Percentiles rank a stretch among this genome's conserved stretches.
Conservation (phyloP, 1,139 yeast genomes). For the Saccharomyces hybrid region DNA sequence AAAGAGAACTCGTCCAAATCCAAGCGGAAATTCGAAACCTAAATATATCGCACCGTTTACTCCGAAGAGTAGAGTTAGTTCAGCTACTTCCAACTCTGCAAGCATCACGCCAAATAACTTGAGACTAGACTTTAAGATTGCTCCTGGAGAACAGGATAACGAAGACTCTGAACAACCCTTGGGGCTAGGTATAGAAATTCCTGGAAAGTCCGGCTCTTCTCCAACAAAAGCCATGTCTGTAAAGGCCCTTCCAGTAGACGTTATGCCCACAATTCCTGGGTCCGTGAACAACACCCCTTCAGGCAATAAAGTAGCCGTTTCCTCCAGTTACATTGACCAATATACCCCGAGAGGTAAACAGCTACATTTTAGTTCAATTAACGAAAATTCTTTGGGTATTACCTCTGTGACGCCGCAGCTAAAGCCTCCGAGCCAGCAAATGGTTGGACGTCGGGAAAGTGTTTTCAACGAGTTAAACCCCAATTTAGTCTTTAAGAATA, state of each 20-base stretch:
- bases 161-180: constrained; percentile 2
- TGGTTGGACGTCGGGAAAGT: not conserved
- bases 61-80: constrained; percentile 4
- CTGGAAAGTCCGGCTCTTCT: not conserved
- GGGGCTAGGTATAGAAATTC: constrained; percentile 5
- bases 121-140: constrained; percentile 4
- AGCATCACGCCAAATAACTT: not conserved
- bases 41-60: constrained; percentile 2
- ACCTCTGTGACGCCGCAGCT: constrained; percentile 12
- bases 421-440: constrained; percentile 7
- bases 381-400: constrained; percentile 9
- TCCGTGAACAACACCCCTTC: constrained; percentile 21
- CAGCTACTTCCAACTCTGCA: not conserved
- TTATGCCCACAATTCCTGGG: constrained; percentile 24
- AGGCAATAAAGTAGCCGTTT: constrained; percentile 13
- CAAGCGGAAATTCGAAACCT: not conserved
- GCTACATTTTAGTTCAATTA: not conserved
- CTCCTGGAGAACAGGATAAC: not conserved
- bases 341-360: constrained; percentile 8
- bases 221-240: constrained; percentile 1
- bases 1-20: not conserved
- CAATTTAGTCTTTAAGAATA: not conserved
- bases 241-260: constrained; percentile 16
- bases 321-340: constrained; percentile 20
- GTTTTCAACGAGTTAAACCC: not conserved